These are phyloP conservation scores for Cercospora zeae-maydis DNA, from an alignment of 2,329 filamentous ascomycete species.

Conservation along the genomic window DNA sequence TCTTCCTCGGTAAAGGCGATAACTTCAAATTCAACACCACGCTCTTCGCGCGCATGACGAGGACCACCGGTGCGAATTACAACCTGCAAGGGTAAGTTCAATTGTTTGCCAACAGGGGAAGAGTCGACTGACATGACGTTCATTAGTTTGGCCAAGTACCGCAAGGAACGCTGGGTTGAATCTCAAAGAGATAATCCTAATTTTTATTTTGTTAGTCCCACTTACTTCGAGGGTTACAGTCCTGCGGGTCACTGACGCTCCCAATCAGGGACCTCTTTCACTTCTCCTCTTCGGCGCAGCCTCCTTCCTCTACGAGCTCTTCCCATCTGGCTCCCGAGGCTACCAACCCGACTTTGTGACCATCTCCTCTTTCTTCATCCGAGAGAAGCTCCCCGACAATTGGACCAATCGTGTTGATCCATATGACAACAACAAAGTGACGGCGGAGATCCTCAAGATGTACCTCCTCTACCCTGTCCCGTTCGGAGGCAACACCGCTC, in stretches of 20 bases:
- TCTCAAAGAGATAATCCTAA: slow-evolving; percentile 39
- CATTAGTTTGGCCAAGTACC: slow-evolving; percentile 37
- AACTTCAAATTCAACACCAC: slow-evolving; percentile 41
- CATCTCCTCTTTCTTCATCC: slow-evolving; percentile 40
- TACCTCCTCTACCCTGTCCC: slow-evolving; percentile 43
- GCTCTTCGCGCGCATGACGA: slow-evolving; percentile 41
- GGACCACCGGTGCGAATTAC: slow-evolving; percentile 36
- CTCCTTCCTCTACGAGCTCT: slow-evolving; percentile 46
- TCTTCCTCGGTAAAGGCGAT: slow-evolving; percentile 35
- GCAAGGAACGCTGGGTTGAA: slow-evolving; percentile 41
- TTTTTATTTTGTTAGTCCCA: slow-evolving; percentile 39
- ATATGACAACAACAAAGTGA: slow-evolving; percentile 36
- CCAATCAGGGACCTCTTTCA: slow-evolving; percentile 33
- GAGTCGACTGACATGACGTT: neutral
- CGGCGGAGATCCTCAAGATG: slow-evolving; percentile 39
- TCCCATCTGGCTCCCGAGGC: slow-evolving; percentile 23
- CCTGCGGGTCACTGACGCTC: neutral
- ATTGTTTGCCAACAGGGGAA: too few species aligned
- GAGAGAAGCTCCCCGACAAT: slow-evolving; percentile 42
- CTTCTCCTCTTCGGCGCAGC: slow-evolving; percentile 44
- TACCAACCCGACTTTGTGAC: slow-evolving; percentile 36
- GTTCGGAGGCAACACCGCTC: slow-evolving; percentile 38
- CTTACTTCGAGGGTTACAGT: neutral
- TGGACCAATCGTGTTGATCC: slow-evolving; percentile 32
- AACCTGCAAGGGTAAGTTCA: slow-evolving; percentile 30